These are phyloP conservation scores for Yamadazyma aaseri DNA, from an alignment of 1,139 yeast species.

Conservation along the genomic window DNA sequence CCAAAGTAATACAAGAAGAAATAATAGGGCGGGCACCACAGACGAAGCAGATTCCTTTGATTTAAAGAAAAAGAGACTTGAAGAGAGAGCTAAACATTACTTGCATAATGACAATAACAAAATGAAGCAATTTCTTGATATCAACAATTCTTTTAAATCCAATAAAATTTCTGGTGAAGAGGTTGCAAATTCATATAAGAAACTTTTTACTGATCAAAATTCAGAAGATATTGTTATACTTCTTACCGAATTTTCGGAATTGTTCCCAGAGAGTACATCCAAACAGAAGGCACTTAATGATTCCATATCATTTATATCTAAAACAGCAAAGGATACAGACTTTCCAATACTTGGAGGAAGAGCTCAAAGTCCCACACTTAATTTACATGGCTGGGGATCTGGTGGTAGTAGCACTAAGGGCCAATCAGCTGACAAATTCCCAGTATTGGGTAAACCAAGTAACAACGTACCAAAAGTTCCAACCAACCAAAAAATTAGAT, in stretches of 20 bases:
- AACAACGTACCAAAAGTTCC: slow-evolving; percentile 9
- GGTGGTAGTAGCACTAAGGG: slow-evolving; percentile 15
- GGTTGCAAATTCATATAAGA: slow-evolving; percentile 48
- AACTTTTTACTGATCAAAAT: slow-evolving; percentile 45
- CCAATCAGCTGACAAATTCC: slow-evolving; percentile 42
- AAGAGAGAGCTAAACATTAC: slow-evolving; percentile 83
- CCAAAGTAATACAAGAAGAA: slow-evolving; percentile 11
- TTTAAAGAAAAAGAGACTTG: slow-evolving; percentile 62
- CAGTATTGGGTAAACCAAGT: slow-evolving; percentile 48
- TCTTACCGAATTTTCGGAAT: slow-evolving; percentile 55
- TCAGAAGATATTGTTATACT: slow-evolving; percentile 52
- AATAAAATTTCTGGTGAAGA: slow-evolving; percentile 49
- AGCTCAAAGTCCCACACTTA: slow-evolving; percentile 16
- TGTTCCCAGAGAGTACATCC: slow-evolving; percentile 40
- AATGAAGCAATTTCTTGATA: slow-evolving; percentile 47
- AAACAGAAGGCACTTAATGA: slow-evolving; percentile 28
- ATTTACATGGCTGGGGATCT: slow-evolving; percentile 31
- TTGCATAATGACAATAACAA: slow-evolving; percentile 52
- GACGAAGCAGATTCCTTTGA: slow-evolving; percentile 44
- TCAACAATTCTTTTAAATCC: slow-evolving; percentile 50
- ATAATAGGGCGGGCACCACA: slow-evolving; percentile 7
- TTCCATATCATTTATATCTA: slow-evolving; percentile 23
- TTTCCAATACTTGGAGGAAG: slow-evolving; percentile 36
- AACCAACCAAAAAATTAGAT: slow-evolving; percentile 32
- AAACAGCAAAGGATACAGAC: slow-evolving; percentile 15